Evolutionary conservation across 2,329 filamentous ascomycete genomes (phyloP).

Genomic region (Fonsecaea monophora): DNA sequence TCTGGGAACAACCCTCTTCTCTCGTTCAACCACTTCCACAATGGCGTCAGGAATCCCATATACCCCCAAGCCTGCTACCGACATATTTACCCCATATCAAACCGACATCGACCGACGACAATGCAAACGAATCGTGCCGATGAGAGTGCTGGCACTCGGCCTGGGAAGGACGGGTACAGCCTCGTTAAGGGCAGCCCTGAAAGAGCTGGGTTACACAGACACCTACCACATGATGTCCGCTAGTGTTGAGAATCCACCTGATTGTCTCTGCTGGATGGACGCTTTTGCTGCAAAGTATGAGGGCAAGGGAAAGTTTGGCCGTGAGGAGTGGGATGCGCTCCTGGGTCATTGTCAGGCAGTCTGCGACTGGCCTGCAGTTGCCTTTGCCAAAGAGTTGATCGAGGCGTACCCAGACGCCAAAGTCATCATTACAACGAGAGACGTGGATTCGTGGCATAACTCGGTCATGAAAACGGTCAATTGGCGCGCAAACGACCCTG

Average conservation of each 20-base stretch:
- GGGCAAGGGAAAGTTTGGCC: slow-evolving; percentile 66
- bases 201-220: slow-evolving; percentile 70
- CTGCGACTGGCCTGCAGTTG: slow-evolving; percentile 72
- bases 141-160: slow-evolving; percentile 74
- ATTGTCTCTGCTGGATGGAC: slow-evolving; percentile 73
- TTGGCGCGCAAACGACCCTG: slow-evolving; percentile 70
- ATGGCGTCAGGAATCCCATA: slow-evolving; percentile 42
- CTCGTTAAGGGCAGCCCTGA: slow-evolving; percentile 70
- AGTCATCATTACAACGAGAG: slow-evolving; percentile 70
- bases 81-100: slow-evolving; percentile 63
- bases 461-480: slow-evolving; percentile 72
- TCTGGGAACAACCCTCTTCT: slow-evolving; percentile 2
- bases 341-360: slow-evolving; percentile 69
- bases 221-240: slow-evolving; percentile 74
- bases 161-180: slow-evolving; percentile 74
- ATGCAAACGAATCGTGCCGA: slow-evolving; percentile 71
- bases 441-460: slow-evolving; percentile 69
- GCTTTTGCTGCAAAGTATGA: slow-evolving; percentile 69
- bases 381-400: slow-evolving; percentile 73
- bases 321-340: slow-evolving; percentile 73
- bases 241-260: slow-evolving; percentile 71
- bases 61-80: slow-evolving; percentile 51
- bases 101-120: slow-evolving; percentile 71
- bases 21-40: slow-evolving; percentile 12
- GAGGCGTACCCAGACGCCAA: slow-evolving; percentile 76